Conservation (phyloP, 1,284 basidiomycete species). For the Sanghuangporus baumii region DNA sequence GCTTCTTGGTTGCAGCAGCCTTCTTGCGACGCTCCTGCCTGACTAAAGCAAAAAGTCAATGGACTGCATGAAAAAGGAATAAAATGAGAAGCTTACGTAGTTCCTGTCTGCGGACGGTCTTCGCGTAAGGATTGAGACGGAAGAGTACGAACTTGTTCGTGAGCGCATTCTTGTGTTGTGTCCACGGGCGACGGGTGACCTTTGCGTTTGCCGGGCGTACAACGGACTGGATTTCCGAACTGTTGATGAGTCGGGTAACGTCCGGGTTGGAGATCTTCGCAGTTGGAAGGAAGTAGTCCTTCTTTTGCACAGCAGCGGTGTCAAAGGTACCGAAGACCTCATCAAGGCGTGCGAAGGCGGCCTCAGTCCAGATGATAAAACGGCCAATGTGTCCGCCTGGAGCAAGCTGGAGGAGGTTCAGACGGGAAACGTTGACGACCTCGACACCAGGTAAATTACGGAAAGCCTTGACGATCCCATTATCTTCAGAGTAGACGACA, state of each 20-base stretch:
- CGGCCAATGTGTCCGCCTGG: conserved; percentile 99
- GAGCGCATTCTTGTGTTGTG: conserved; percentile 99
- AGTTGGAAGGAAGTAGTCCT: conserved; percentile 87
- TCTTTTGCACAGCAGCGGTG: conserved; percentile 83
- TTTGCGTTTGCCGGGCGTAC: conserved; percentile 83
- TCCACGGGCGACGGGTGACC: conserved; percentile 89
- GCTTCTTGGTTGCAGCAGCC: conserved; percentile 41
- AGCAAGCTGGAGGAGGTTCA: conserved; percentile 98
- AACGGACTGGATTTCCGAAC: conserved; percentile 93
- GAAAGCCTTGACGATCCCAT: conserved; percentile 97
- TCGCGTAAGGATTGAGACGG: conserved; percentile 99
- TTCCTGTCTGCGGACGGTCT: conserved; percentile 86
- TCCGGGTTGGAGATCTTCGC: conserved; percentile 98
- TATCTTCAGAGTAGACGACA: conserved; percentile 96
- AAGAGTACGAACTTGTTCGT: conserved; percentile 95
- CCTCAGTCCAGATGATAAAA: conserved; percentile 99
- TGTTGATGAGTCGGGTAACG: conserved; percentile 98
- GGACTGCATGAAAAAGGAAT: neutral
- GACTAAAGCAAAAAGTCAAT: conserved; percentile 36
- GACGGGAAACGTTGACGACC: conserved; percentile 88
- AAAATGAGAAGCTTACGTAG: conserved; percentile 51
- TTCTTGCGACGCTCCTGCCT: conserved; percentile 73
- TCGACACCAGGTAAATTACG: conserved; percentile 99
- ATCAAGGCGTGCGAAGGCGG: conserved; percentile 90
- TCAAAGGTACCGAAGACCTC: conserved; percentile 94